phyloP scores from a whole-genome alignment of 257 asterid species.

The Salvia miltiorrhiza region DNA sequence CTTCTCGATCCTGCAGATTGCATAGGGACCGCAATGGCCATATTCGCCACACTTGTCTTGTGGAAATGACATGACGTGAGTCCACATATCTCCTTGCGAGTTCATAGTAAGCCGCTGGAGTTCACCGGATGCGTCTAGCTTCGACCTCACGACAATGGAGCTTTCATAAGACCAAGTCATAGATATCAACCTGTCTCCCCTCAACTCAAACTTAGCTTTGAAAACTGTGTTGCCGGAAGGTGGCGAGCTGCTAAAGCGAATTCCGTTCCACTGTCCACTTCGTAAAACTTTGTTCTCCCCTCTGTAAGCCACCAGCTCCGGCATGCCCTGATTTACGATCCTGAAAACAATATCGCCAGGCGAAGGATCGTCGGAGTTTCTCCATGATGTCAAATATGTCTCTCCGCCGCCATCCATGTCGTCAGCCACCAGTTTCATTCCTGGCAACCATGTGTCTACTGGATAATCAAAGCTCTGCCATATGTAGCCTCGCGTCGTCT shows the following conservation, averaged over 20 bases:
- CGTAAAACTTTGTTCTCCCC: not conserved
- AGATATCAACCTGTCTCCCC: not conserved
- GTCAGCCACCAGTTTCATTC: not conserved
- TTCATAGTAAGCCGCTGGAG: not conserved
- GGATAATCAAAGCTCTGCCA: constrained; percentile 42
- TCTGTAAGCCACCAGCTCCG: not conserved
- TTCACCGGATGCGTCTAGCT: not conserved
- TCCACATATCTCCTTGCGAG: too few relatives aligned
- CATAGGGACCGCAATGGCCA: constrained; percentile 26
- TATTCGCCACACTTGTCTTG: constrained; percentile 21
- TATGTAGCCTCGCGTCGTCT: not conserved
- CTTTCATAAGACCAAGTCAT: not conserved
- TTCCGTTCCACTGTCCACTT: constrained; percentile 33
- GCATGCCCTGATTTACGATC: constrained; percentile 10
- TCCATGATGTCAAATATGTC: constrained; percentile 13
- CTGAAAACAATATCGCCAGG: not conserved
- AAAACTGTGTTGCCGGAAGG: not conserved
- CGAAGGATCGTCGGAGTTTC: not conserved
- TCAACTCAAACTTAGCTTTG: not conserved
- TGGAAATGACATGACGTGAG: too few relatives aligned
- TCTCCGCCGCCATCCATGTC: not conserved
- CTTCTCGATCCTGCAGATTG: constrained; percentile 11
- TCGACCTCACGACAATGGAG: not conserved
- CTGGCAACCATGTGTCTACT: not conserved
- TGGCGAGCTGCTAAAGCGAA: constrained; percentile 12